Evolutionary conservation across 2,329 filamentous ascomycete genomes (phyloP), one percentile per base, ranked within the genome.

Genomic region (Diaporthe citrichinensis): DNA sequence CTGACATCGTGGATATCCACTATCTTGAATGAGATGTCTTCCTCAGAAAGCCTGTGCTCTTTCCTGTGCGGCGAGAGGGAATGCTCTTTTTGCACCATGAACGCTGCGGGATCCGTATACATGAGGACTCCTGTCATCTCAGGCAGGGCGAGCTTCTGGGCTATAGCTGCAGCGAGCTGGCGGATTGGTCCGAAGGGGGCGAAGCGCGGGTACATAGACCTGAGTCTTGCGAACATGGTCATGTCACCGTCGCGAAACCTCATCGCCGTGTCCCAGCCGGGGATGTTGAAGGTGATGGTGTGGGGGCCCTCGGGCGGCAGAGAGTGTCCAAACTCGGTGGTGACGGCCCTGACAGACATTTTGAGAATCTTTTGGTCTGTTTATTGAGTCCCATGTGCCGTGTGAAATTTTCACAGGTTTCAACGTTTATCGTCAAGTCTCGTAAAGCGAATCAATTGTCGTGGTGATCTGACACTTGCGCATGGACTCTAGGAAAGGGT

Each of bases 121-220:
- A 80, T 77, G 39, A 82, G 77, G 44, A 80, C 77, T 28, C 74
- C 76, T 44, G 82, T 79, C 49, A 77, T 80, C 7, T 76, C 65
- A 5, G 82, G 80, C 5, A 83, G 76, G 23, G 74, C 53, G 28
- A 85, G 77, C 58, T 78, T 79, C 67, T 83, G 80, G 57, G 82
- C 82, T 28, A 89, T 81, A 23, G 80, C 82, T 59, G 77, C 78
- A 34, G 83, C 80, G 41, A 88, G 82, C 86, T 81, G 74, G 3
- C 80, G 81, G 25, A 82, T 80, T 41, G 79, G 79, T 0, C 84
- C 81, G n/a, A 82, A 86, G 1, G 88, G 87, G 1, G 80, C 77
- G 75, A 89, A 87, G 5, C 88, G 85, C 15, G 88, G 88, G 65
- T 89, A 89, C 39, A 89, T 82, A 73, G 86, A 84, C 68, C 82